These are phyloP conservation scores for Maudiozyma turicensis DNA, from an alignment of 805 yeast genomes.

Conservation along the genomic window DNA sequence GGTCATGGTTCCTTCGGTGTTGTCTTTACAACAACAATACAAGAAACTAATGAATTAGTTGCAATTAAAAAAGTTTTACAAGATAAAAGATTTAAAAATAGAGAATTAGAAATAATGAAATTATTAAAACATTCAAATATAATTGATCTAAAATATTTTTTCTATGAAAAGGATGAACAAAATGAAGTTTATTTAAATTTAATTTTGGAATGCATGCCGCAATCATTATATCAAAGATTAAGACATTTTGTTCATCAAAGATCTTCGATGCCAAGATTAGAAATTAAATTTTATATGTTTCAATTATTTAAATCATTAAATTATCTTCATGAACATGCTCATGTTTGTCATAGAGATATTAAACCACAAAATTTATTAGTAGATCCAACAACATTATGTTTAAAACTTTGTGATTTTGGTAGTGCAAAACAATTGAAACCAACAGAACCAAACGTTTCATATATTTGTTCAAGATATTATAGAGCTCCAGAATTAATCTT, in stretches of 20 bases:
- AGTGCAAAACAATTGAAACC: constrained; percentile 87
- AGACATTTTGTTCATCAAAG: constrained; percentile 73
- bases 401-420: constrained; percentile 94
- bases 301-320: constrained; percentile 69
- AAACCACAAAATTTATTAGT: constrained; percentile 86
- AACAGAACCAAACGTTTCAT: constrained; percentile 87
- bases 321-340: constrained; percentile 65
- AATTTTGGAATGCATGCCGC: constrained; percentile 90
- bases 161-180: constrained; percentile 62
- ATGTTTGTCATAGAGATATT: constrained; percentile 86
- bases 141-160: constrained; percentile 79
- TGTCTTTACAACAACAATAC: constrained; percentile 78
- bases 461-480: constrained; percentile 93
- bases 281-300: constrained; percentile 76
- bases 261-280: constrained; percentile 77
- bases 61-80: constrained; percentile 96
- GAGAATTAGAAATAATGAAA: constrained; percentile 95
- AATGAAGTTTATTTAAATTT: constrained; percentile 66
- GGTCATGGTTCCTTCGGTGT: constrained; percentile 99
- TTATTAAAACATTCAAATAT: constrained; percentile 76
- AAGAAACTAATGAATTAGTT: constrained; percentile 66
- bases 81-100: constrained; percentile 85
- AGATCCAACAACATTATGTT: constrained; percentile 73
- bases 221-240: constrained; percentile 83
- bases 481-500: constrained; percentile 96